Base-by-base conservation (phyloP, 805 yeast species). In the Saturnispora besseyi region DNA sequence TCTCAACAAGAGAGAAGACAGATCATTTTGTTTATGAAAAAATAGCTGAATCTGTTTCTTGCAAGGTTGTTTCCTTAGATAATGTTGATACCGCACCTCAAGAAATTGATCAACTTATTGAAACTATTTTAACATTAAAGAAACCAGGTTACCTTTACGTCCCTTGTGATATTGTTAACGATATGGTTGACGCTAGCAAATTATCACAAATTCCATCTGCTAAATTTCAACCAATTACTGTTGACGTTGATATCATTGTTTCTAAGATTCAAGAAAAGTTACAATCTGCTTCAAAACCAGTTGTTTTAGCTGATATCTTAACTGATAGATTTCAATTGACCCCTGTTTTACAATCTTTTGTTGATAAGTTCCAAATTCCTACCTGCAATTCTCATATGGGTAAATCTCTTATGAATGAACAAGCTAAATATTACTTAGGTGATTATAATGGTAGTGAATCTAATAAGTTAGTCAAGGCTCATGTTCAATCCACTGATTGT, bases 101-200 rank as follows among this genome's bases (percentile, higher is more conserved):
- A 22, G 79, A 84, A 62, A 78, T 90, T 49, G 97, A 90, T 63
- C 67, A 68, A 22, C 84, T 87, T 6, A 75, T 90, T 49, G 60
- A 59, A 41, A 69, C 73, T 15, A 78, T 87, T 28, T 67, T 78
- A 55, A 69, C 63, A 36, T 71, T 76, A 43, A 79, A 82, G 36
- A 79, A 82, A 62, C 97, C 97, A 0, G 96, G 95, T 13, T 89
- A 84, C 59, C 62, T 89, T 45, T 87, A 79, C 62, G 63, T 90
- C 44, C 96, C 97, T 1, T 69, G 76, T 41, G 90, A 89, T 62
- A 63, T 86, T 55, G 77, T 79, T 9, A 78, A 80, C 48, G 53
- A 57, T 12, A 33, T 59, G 5, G 71, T 80, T 49, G 68, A 67
- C 51, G 62, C 64, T 10, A 53, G 67, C 48, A 59, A 41, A 47